Percentiles rank a stretch among this genome's conserved stretches.
Conservation (phyloP, 768 basidiomycete species). For the Suillus clintonianus region DNA sequence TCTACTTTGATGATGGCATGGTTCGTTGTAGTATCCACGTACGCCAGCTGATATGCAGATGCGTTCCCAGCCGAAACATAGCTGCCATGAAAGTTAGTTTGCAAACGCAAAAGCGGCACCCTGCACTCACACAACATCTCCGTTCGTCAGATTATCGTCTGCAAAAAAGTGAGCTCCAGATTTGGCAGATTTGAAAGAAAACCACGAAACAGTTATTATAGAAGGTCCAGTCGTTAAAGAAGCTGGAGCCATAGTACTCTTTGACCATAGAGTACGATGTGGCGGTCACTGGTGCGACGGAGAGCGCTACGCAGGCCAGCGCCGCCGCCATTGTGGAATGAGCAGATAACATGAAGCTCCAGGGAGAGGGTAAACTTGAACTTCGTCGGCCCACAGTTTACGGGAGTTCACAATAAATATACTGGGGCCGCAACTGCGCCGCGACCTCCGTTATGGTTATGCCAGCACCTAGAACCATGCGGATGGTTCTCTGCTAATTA, state of each 20-base stretch:
- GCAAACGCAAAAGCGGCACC: neutral
- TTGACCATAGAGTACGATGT: constrained; percentile 53
- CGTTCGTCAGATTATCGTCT: constrained; percentile 75
- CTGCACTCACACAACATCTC: constrained; percentile 51
- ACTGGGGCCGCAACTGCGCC: neutral
- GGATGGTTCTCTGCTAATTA: neutral
- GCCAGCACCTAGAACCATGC: neutral
- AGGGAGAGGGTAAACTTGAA: neutral
- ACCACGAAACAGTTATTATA: constrained; percentile 52
- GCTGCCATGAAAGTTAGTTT: constrained; percentile 29
- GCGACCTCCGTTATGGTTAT: too few species aligned
- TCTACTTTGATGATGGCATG: constrained; percentile 80
- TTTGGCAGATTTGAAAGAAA: neutral
- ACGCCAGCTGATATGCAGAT: constrained; percentile 53
- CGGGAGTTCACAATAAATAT: neutral
- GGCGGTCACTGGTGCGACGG: constrained; percentile 18
- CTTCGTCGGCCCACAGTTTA: neutral
- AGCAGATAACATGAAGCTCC: neutral
- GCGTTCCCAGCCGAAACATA: constrained; percentile 50
- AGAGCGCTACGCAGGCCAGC: constrained; percentile 1
- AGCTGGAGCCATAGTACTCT: constrained; percentile 59
- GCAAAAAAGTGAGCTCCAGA: constrained; percentile 1
- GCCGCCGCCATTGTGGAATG: neutral
- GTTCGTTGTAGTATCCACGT: constrained; percentile 60
- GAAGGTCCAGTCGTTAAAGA: constrained; percentile 72